Base-by-base conservation (phyloP, 2,329 filamentous ascomycete species). In the Chrysoporthe deuterocubensis region DNA sequence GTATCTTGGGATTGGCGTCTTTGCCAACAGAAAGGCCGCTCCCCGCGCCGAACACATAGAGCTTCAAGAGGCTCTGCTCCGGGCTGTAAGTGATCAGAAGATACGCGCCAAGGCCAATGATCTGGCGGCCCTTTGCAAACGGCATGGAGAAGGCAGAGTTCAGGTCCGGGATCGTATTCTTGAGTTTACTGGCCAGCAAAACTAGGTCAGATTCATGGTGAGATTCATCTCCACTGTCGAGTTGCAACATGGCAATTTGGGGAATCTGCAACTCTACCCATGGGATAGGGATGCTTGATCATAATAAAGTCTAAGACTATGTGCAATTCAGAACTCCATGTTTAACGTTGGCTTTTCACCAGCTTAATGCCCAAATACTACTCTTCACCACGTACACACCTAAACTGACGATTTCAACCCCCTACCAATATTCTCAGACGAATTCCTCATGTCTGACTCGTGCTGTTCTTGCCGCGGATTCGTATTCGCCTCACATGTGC, bases 1-100 rank as follows among this genome's bases (percentile, higher is more conserved):
- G n/a, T 65, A 65, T 65, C 42, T 65, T n/a, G 43, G 32, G 8
- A 44, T 65, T 32, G 63, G 63, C 32, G 54, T 65, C 7, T 65
- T 65, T 43, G 63, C 63, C 42, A 65, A 65, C 46, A 65, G 60
- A 42, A 40, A 59, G 42, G 54, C 54, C 16, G 63, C 54, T 48
- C 63, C 63, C 7, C 63, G 52, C 5, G 63, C 63, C 18, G 14
- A 59, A 34, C 48, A 11, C n/a, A 37, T 8, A 18, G 63, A 65
- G 42, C 43, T 65, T 8, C 52, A 32, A 13, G 44, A 60, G 42
- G 63, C 63, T 40, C 54, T 65, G 16, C 16, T 58, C 16, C 26
- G 37, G 13, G 63, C 34, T 16, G 32, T 65, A 16, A n/a, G 43
- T 21, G 54, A 65, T 32, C 8, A 14, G 11, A 11, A 60, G 13